These are phyloP conservation scores for Diutina scorzettiae DNA, from an alignment of 1,139 yeast genomes.

Conservation along the genomic window DNA sequence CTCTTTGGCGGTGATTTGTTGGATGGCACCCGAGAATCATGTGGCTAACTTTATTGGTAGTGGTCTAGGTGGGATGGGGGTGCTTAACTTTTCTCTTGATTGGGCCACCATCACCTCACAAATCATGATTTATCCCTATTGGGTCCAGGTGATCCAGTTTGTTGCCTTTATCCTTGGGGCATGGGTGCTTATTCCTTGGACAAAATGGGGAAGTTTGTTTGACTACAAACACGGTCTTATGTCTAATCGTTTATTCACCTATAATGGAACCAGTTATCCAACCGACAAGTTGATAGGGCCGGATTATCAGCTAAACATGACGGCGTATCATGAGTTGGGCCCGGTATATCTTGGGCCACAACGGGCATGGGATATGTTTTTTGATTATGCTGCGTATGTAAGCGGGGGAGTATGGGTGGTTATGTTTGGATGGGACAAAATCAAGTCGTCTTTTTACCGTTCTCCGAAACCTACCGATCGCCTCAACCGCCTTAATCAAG, in stretches of 20 bases:
- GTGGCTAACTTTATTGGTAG: slow-evolving; percentile 29
- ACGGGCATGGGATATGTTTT: slow-evolving; percentile 38
- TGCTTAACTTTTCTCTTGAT: slow-evolving; percentile 29
- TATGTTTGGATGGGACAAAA: slow-evolving; percentile 22
- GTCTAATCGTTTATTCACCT: slow-evolving; percentile 23
- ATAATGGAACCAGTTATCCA: slow-evolving; percentile 25
- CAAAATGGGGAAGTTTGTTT: slow-evolving; percentile 17
- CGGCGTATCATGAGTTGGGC: slow-evolving; percentile 28
- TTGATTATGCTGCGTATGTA: slow-evolving; percentile 39
- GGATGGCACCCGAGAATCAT: slow-evolving; percentile 28
- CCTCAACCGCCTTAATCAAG: slow-evolving; percentile 25
- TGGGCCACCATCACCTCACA: slow-evolving; percentile 35
- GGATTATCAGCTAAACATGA: slow-evolving; percentile 21
- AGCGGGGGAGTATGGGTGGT: slow-evolving; percentile 37
- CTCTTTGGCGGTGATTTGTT: slow-evolving; percentile 31
- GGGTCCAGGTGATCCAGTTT: slow-evolving; percentile 33
- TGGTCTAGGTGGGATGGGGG: slow-evolving; percentile 35
- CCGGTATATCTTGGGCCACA: slow-evolving; percentile 32
- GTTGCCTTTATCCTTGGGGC: slow-evolving; percentile 28
- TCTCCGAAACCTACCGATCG: slow-evolving; percentile 17
- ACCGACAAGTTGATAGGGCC: slow-evolving; percentile 20
- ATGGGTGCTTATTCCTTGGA: slow-evolving; percentile 31
- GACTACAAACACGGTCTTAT: slow-evolving; percentile 10
- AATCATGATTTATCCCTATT: slow-evolving; percentile 33
- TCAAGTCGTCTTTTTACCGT: slow-evolving; percentile 7